Base-by-base conservation (phyloP, 2,329 filamentous ascomycete species). In the Eurotiales sp. region DNA sequence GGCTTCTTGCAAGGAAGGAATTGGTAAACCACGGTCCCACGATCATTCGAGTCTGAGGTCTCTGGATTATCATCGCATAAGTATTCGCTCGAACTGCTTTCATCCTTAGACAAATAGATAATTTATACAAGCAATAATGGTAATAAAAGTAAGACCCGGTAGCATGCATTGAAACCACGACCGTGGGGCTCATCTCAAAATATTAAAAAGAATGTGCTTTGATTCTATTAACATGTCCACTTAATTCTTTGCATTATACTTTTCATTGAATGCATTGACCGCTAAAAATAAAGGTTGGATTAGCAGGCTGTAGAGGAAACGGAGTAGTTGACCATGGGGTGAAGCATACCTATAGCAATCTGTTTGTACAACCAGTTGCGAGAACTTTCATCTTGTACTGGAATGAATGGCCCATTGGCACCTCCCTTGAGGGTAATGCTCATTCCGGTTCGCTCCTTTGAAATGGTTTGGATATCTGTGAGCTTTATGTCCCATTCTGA, bases 401-500 rank as follows among this genome's bases (percentile, higher is more conserved):
- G 93, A 6, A 99, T 85, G 64, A 97, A 99, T 2, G 93, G 93
- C 0, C 93, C 93, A 66, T 96, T 96, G 2, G 86, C 88, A 3
- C 91, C 92, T 10, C 91, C 92, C 59, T 95, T 87, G 58, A 97
- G 74, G 42, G 88, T 86, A 56, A 99, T 82, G 59, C 88, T 91
- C 72, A 99, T 84, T 0, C 93, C 95, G 0, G 93, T 99, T 47
- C 93, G 79, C 77, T 99, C 95, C 75, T 97, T 99, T 41, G 86
- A 88, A 58, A 99, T 97, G 0, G 91, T 97, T 76, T 97, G 91
- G 17, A 99, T 84, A 67, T 99, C 93, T 65, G 93, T 96, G 58
- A 99, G 78, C 22, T 90, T 88, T 10, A 97, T 90, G 64, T 99
- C 93, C 93, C 93, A 99, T 71, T 97, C 92, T 15, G 85, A 91